phyloP scores from a whole-genome alignment of 2,329 filamentous ascomycete genomes.

The Fusarium mangiferae region DNA sequence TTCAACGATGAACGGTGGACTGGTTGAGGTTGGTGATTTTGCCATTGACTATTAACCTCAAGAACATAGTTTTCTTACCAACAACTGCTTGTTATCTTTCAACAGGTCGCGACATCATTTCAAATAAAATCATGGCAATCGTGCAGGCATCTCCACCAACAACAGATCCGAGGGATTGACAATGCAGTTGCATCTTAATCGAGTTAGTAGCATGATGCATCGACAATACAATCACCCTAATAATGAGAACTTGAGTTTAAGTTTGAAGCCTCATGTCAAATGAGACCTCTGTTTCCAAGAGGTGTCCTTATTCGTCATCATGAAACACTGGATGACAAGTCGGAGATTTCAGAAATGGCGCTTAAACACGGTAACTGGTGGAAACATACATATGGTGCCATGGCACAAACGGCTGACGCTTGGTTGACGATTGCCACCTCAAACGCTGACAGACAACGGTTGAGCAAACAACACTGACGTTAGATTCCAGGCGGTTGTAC shows the following conservation, averaged over 20 bases:
- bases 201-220: neutral
- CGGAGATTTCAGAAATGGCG: neutral
- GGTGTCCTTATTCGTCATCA: neutral
- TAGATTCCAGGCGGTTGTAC: neutral
- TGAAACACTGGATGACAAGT: slow-evolving; percentile 5
- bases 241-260: neutral
- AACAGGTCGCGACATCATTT: neutral
- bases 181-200: neutral
- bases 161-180: neutral
- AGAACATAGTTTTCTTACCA: neutral
- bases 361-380: neutral
- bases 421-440: neutral
- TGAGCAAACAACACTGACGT: slow-evolving; percentile 10
- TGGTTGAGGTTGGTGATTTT: neutral
- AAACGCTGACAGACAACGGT: neutral
- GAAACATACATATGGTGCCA: neutral
- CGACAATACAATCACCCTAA: neutral
- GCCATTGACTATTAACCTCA: neutral
- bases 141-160: neutral
- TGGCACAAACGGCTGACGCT: neutral
- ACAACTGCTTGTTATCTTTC: neutral
- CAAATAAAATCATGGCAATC: neutral
- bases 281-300: neutral
- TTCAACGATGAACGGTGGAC: neutral
- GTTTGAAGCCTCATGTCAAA: neutral